Evolutionary conservation across 257 asterid genomes (phyloP).

Genomic region (Nicotiana tomentosiformis): DNA sequence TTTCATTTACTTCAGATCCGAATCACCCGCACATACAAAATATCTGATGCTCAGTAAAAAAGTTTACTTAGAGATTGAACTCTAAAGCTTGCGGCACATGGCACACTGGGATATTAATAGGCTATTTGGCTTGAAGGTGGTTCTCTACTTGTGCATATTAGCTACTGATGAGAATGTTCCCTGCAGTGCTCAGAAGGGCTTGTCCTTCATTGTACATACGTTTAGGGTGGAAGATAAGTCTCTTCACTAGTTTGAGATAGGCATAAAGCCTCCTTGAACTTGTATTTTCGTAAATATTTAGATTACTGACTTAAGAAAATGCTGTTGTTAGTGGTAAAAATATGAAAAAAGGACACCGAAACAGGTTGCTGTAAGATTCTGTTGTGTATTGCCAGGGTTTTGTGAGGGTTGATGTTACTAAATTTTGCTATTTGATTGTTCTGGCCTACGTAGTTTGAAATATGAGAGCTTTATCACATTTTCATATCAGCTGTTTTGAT

Average conservation of each 20-base stretch:
- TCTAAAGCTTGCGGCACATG: neutral
- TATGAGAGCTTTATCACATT: too few relatives aligned
- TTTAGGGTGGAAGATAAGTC: neutral
- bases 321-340: neutral
- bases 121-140: neutral
- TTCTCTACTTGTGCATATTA: neutral
- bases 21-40: conserved; percentile 56
- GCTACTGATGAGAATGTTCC: neutral
- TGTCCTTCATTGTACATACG: conserved; percentile 5
- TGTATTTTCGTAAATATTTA: neutral
- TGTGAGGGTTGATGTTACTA: neutral
- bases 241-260: neutral
- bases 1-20: conserved; percentile 63
- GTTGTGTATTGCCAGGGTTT: neutral
- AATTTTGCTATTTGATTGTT: neutral
- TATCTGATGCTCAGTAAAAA: conserved; percentile 26
- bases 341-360: neutral
- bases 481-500: too few relatives aligned
- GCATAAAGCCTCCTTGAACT: neutral
- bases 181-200: neutral
- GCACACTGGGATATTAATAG: neutral
- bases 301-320: neutral
- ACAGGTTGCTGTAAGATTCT: neutral
- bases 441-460: neutral
- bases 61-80: neutral